Evolutionary conservation across 2,329 filamentous ascomycete species (phyloP), one percentile per base, ranked within the genome.

Genomic region (Trichoderma sp.): DNA sequence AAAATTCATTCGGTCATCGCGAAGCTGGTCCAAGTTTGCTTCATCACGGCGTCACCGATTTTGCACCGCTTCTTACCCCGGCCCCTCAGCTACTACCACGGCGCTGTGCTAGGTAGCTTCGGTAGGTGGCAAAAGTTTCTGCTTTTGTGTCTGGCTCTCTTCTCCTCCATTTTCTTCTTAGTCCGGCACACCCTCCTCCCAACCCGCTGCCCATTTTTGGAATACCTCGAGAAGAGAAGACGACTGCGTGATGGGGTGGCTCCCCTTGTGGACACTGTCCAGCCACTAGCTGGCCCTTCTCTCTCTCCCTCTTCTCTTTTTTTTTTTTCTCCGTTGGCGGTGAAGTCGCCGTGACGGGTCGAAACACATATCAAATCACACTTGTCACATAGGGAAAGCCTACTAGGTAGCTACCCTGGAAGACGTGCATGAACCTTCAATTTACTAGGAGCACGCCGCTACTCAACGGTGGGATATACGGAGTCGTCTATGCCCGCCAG

Each of bases 21-120:
- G 34, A 56, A 48, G 35, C 50, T 42, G 37, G 27, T 34, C 58
- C 39, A 12, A 22, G 39, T 48, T 32, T 27, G 27, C 50, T 45
- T 68, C 58, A 63, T 68, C 59, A 64, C 66, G 66, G 66, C 66
- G 66, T 64, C 52, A 68, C 66, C 66, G 66, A 68, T 39, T 42
- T 19, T 61, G 58, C 42, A 57, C 58, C 53, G 60, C 53, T 50
- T 35, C 48, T 58, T 34, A 64, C 59, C 66, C 66, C 32, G 59
- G 66, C 50, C 57, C 37, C 58, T 52, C 34, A 64, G 61, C 45
- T 32, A 32, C 50, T 12, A 53, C 50, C 50, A 32, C 27, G 9
- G 50, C 17, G 27, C 25, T 5, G 50, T 53, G 45, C 61, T 56
- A 34, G 61, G n/a, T 57, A 56, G 35, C 35, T 25, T 37, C 57